A percentile compares a stretch with the other conserved stretches of the same genome.
phyloP scores from a whole-genome alignment of 805 yeast species.

The Pichia occidentalis region DNA sequence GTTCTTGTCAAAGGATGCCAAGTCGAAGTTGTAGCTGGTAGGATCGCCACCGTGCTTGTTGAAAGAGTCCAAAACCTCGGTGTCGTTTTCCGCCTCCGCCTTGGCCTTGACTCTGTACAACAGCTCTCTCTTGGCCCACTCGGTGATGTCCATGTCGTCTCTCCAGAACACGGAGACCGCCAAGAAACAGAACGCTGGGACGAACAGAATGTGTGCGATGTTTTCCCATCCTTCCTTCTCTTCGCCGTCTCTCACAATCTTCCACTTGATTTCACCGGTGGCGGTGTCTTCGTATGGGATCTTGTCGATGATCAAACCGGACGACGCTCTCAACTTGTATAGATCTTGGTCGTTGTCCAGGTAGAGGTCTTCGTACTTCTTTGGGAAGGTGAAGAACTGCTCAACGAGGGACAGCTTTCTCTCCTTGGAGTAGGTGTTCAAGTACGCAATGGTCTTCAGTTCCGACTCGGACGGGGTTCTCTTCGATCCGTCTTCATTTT shows the following conservation, averaged over 20 bases:
- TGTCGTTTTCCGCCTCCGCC: conserved; percentile 49
- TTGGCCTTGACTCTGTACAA: conserved; percentile 69
- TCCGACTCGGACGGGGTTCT: conserved; percentile 65
- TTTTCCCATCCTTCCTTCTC: conserved; percentile 84
- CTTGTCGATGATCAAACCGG: conserved; percentile 70
- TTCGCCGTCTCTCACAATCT: conserved; percentile 59
- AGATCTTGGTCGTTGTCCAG: conserved; percentile 58
- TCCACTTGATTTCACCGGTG: conserved; percentile 76
- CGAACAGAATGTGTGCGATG: conserved; percentile 61
- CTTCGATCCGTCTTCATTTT: conserved; percentile 70
- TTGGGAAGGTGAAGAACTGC: conserved; percentile 38
- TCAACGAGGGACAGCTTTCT: conserved; percentile 48
- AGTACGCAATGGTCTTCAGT: conserved; percentile 63
- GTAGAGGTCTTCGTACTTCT: conserved; percentile 46
- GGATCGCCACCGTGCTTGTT: conserved; percentile 32
- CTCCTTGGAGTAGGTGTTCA: conserved; percentile 52
- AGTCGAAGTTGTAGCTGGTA: conserved; percentile 40
- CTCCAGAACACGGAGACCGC: conserved; percentile 46
- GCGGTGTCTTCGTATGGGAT: conserved; percentile 75
- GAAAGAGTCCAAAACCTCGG: conserved; percentile 42
- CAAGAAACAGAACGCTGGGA: conserved; percentile 61
- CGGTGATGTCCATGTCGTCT: conserved; percentile 44
- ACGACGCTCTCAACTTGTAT: conserved; percentile 46
- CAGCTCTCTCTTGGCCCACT: conserved; percentile 83
- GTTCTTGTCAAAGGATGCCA: conserved; percentile 54